Evolutionary conservation across 2,329 filamentous ascomycete species (phyloP), one percentile per base, ranked within the genome.

Genomic region (Talaromyces amestolkiae): DNA sequence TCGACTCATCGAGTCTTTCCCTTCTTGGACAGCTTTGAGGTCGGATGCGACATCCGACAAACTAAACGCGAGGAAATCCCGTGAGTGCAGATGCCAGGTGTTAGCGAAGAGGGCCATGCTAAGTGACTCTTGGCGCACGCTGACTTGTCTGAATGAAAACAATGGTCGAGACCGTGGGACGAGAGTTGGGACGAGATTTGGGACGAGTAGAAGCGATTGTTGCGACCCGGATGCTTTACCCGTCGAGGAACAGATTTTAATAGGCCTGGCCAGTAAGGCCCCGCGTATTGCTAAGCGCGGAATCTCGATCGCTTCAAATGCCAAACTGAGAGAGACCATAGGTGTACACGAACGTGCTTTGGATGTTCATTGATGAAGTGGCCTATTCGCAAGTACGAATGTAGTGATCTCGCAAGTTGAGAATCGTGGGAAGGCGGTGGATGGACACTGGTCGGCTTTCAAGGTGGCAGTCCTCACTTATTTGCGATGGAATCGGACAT

Each of bases 31-130:
- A 13, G 22, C 15, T 31, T 35, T 37, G 37, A 58, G 27, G 7
- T 4, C 61, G 61, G 61, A n/a, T 63, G 22, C 11, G 27, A 47
- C 19, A 47, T 47, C 61, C 61, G 61, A 58, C 61, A 63, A 63
- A 63, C 61, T 51, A 58, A 27, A 47, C 8, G 51, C 19, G 39
- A 37, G n/a, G 24, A 13, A 51, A 27, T 27, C 6, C 19, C 10
- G 15, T 37, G 4, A 24, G 22, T 33, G 56, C 37, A 37, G 17
- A 22, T 9, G 24, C 47, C 19, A 31, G 47, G 43, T 39, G 43
- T 37, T 61, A 61, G n/a, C 56, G 35, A 58, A 31, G 35, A 59
- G 17, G n/a, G 41, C 31, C 24, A 15, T 27, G 33, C 58, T 33
- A 60, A 22, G 39, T 41, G 39, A 47, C 17, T 60, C 58, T 60